Conservation (phyloP, 805 yeast genomes). For the Pichia membranifaciens region DNA sequence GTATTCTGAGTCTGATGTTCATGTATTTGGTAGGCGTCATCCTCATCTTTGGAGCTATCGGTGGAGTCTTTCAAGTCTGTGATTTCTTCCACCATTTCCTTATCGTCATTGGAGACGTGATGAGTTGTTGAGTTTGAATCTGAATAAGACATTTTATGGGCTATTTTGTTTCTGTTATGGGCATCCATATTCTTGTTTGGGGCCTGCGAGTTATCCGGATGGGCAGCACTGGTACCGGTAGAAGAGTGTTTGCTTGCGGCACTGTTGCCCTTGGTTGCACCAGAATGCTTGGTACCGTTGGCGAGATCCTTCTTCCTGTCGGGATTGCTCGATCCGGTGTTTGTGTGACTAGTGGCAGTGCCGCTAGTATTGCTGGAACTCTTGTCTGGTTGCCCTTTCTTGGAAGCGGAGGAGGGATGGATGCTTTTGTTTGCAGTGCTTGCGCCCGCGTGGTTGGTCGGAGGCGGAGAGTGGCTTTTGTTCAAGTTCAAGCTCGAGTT, state of each 20-base stretch:
- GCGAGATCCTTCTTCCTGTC: too few species aligned
- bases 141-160: background rate
- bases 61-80: slow-evolving; percentile 31
- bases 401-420: too few species aligned
- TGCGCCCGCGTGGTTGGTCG: background rate
- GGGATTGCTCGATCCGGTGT: too few species aligned
- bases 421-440: background rate
- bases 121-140: background rate
- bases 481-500: too few species aligned
- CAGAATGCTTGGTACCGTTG: too few species aligned
- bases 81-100: slow-evolving; percentile 23
- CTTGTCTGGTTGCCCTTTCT: too few species aligned
- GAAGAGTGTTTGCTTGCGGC: too few species aligned
- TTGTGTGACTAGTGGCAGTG: too few species aligned
- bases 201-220: too few species aligned
- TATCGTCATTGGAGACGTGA: background rate
- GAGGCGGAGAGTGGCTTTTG: background rate
- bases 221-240: too few species aligned
- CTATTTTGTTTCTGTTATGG: background rate
- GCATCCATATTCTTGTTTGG: background rate
- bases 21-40: slow-evolving; percentile 24
- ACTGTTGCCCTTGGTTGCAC: too few species aligned
- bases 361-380: too few species aligned
- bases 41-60: slow-evolving; percentile 31
- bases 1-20: slow-evolving; percentile 12